phyloP scores from a whole-genome alignment of 2,329 filamentous ascomycete species.

The Fusarium palustre region DNA sequence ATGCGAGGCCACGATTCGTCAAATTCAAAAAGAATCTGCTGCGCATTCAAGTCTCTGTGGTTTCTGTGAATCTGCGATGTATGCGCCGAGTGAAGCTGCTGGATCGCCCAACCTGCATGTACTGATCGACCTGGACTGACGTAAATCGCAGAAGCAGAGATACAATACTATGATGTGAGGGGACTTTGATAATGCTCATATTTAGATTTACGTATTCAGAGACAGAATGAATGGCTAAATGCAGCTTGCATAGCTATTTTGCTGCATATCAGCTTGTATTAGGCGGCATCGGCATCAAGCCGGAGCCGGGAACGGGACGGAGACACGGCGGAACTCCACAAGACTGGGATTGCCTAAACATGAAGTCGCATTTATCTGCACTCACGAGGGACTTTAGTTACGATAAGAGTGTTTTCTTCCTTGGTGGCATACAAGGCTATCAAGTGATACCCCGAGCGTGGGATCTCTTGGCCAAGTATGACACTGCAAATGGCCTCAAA shows the following conservation, averaged over 20 bases:
- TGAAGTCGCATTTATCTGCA: slow-evolving; percentile 16
- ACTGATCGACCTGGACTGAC: slow-evolving; percentile 29
- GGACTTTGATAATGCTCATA: not conserved
- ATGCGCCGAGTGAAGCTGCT: slow-evolving; percentile 31
- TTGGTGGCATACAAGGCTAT: slow-evolving; percentile 14
- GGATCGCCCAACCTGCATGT: slow-evolving; percentile 33
- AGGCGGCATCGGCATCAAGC: not conserved
- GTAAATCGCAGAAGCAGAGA: slow-evolving; percentile 20
- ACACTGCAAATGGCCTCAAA: not conserved
- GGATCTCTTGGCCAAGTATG: not conserved
- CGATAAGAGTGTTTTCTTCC: not conserved
- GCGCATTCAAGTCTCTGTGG: not conserved
- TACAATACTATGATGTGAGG: not conserved
- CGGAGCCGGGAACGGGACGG: slow-evolving; percentile 26
- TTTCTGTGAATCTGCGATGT: slow-evolving; percentile 1
- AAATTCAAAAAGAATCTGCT: not conserved
- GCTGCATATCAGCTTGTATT: not conserved
- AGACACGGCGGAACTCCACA: slow-evolving; percentile 20
- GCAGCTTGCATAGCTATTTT: not conserved
- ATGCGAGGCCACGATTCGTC: not conserved
- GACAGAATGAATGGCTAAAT: not conserved
- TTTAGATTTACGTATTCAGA: not conserved
- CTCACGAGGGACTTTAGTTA: not conserved
- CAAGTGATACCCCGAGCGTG: not conserved
- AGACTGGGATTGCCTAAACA: slow-evolving; percentile 28